Percentiles rank a stretch among this genome's conserved stretches.
phyloP scores from a whole-genome alignment of 306 rosid species.

The Abrus pulchellus region DNA sequence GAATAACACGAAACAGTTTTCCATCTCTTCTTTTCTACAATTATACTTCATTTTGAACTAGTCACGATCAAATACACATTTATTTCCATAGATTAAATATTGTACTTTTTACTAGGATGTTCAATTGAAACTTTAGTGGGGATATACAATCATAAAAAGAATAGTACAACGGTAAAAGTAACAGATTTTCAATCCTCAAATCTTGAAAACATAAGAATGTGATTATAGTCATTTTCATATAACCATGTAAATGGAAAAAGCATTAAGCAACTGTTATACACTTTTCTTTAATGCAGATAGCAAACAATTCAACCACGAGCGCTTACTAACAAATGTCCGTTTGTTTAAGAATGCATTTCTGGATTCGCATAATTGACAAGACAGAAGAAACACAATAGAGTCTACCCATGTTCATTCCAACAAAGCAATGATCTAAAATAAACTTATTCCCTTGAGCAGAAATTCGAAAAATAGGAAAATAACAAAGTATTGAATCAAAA shows the following conservation, averaged over 20 bases:
- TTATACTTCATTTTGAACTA: too few species aligned
- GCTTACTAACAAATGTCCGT: not conserved
- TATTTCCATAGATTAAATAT: too few species aligned
- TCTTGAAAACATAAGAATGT: not conserved
- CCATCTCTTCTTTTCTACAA: too few species aligned
- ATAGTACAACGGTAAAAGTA: too few species aligned
- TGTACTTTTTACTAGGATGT: too few species aligned
- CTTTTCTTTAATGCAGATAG: not conserved
- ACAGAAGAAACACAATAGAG: conserved; percentile 11
- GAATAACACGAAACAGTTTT: too few species aligned
- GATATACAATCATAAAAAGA: too few species aligned
- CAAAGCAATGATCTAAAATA: not conserved
- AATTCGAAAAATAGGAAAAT: not conserved
- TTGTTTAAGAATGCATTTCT: not conserved
- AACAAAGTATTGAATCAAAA: not conserved
- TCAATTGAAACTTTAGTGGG: too few species aligned
- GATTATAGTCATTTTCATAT: not conserved
- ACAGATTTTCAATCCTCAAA: too few species aligned
- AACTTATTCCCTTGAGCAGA: conserved; percentile 1
- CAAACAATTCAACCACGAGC: not conserved
- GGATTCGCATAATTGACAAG: conserved; percentile 9
- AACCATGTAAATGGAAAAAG: not conserved
- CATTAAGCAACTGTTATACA: not conserved
- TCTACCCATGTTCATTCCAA: conserved; percentile 7
- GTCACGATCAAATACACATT: too few species aligned